Evolutionary conservation across 1,284 basidiomycete genomes (phyloP).

Genomic region (Xanthoconium separans): DNA sequence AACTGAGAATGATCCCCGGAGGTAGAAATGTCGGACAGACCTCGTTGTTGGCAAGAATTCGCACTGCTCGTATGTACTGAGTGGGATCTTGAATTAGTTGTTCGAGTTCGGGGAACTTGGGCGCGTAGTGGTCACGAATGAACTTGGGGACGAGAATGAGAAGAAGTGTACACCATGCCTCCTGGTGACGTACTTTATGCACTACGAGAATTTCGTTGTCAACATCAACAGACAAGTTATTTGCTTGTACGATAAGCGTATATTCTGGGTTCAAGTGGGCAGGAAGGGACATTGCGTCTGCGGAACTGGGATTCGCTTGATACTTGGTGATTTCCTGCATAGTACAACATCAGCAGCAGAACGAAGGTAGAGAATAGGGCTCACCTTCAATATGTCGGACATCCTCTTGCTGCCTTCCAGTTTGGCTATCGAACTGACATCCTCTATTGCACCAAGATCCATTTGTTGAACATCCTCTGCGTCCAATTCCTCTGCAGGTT

Average conservation of each 20-base stretch:
- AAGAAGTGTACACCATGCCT: conserved; percentile 29
- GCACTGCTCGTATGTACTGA: conserved; percentile 92
- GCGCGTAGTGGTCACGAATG: conserved; percentile 96
- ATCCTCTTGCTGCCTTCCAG: conserved; percentile 86
- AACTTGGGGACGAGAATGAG: conserved; percentile 54
- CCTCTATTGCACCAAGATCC: conserved; percentile 81
- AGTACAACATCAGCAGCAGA: not conserved
- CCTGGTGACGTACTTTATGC: conserved; percentile 73
- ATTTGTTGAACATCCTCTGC: conserved; percentile 90
- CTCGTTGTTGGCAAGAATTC: conserved; percentile 83
- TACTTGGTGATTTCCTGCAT: conserved; percentile 88
- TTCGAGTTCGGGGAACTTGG: conserved; percentile 96
- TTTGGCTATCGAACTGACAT: conserved; percentile 86
- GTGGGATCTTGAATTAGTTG: conserved; percentile 90
- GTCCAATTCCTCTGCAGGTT: conserved; percentile 92
- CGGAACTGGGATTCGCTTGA: conserved; percentile 71
- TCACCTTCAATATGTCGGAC: conserved; percentile 79
- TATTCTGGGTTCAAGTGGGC: conserved; percentile 96
- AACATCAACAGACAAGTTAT: conserved; percentile 97
- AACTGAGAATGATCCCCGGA: not conserved
- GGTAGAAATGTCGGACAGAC: conserved; percentile 36
- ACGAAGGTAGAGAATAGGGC: conserved; percentile 16
- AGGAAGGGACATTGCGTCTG: conserved; percentile 75
- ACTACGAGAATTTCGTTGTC: conserved; percentile 98
- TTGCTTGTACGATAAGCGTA: conserved; percentile 93